Base-by-base conservation (phyloP, 2,329 filamentous ascomycete genomes). In the Fonsecaea monophora region DNA sequence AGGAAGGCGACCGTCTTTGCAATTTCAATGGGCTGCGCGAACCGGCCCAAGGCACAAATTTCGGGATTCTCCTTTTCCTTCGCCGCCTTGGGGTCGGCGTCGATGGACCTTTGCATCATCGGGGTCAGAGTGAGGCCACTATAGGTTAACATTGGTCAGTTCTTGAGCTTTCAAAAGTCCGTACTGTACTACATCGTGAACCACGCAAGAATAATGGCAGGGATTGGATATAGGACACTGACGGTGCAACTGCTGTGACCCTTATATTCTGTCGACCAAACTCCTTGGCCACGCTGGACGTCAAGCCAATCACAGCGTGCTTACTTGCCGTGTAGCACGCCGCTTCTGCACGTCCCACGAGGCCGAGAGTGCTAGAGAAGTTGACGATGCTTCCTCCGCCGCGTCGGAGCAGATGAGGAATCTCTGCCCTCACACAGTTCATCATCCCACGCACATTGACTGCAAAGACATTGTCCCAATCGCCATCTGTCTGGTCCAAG, bases 221-320 rank as follows among this genome's bases (percentile, higher is more conserved):
- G 12, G 12, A 3, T 38, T 38, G 38, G 37, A 13, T 10, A 38
- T 10, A n/a, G 9, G 37, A n/a, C 12, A 42, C 38, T 42, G 13
- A 42, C 38, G 38, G 38, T 42, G 38, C 38, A 15, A 42, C 15
- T 15, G 38, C 38, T 3, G 38, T n/a, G 10, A 42, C 15, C 38
- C 38, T 15, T 6, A 42, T 42, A n/a, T 42, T 42, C 15, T n/a
- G 38, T 15, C 38, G 38, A 15, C 38, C 38, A 42, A 42, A 42
- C 13, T 42, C 38, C 15, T 42, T 42, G 13, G 38, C 38, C 15
- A 42, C 38, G 38, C 38, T 42, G 5, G 38, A 42, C 2, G 38
- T 42, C 38, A 88, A 82, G 30, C 82, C 84, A 57, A 88, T 83
- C 1, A 88, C 80, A 0, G 85, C 86, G 9, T 85, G 81, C 56